Evolutionary conservation across 306 rosid species (phyloP).

Genomic region (Sicyos edulis): DNA sequence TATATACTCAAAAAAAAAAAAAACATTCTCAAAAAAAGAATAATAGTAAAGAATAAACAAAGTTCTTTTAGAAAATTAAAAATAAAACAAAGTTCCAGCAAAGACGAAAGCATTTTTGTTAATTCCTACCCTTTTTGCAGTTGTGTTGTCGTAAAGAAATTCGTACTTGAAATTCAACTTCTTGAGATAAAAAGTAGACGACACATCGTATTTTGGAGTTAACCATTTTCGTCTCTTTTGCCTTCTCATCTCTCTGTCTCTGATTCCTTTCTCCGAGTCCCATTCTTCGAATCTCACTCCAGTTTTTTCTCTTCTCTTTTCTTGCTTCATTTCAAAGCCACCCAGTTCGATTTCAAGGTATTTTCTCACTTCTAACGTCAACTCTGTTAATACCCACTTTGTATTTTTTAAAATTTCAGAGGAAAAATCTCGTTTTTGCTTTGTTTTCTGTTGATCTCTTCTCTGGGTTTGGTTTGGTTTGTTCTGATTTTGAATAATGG

Average conservation of each 20-base stretch:
- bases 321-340: conserved; percentile 14
- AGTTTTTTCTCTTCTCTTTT: background rate
- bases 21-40: no score
- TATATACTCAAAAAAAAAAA: no score
- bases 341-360: conserved; percentile 6
- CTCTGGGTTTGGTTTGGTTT: conserved; percentile 19
- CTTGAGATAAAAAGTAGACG: background rate
- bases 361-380: conserved; percentile 2
- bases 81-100: no score
- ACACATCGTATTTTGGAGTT: background rate
- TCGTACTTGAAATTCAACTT: background rate
- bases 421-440: background rate
- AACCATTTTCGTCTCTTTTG: background rate
- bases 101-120: background rate
- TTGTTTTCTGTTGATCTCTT: conserved; percentile 15
- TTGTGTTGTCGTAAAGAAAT: background rate
- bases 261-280: conserved; percentile 1
- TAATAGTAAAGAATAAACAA: no score
- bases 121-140: background rate
- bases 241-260: background rate
- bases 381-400: conserved; percentile 18
- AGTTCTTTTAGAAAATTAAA: no score
- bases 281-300: background rate
- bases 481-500: conserved; percentile 1
- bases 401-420: background rate